These are phyloP conservation scores for Fusarium sp. DNA, from an alignment of 2,329 filamentous ascomycete species.

Conservation along the genomic window DNA sequence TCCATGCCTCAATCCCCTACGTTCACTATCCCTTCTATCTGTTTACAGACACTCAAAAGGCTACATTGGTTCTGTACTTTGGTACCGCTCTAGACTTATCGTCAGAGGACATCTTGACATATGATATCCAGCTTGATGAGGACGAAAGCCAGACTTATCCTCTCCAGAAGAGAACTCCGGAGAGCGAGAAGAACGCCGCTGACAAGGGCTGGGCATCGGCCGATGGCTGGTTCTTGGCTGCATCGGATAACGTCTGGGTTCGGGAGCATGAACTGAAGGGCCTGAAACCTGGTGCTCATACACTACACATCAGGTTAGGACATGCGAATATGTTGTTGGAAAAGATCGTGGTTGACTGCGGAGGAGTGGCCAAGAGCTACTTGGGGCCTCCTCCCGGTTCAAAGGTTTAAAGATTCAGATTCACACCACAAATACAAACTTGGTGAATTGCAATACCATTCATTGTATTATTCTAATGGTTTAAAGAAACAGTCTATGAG, in stretches of 20 bases:
- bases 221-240: slow-evolving; percentile 36
- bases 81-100: slow-evolving; percentile 27
- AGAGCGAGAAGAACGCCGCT: slow-evolving; percentile 28
- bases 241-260: slow-evolving; percentile 29
- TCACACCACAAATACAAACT: fast-evolving
- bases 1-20: not conserved
- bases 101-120: slow-evolving; percentile 8
- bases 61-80: slow-evolving; percentile 15
- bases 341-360: slow-evolving; percentile 32
- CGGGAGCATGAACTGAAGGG: not conserved
- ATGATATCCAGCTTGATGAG: slow-evolving; percentile 18
- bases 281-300: not conserved
- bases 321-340: slow-evolving; percentile 37
- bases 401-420: not conserved
- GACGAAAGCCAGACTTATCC: not conserved
- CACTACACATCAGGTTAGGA: not conserved
- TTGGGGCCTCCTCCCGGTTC: slow-evolving; percentile 21
- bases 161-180: slow-evolving; percentile 11
- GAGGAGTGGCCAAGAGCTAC: slow-evolving; percentile 24
- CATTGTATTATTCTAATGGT: not conserved
- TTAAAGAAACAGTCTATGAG: not conserved
- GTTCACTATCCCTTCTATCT: slow-evolving; percentile 25
- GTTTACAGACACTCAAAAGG: not conserved
- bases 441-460: not conserved
- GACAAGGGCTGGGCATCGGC: slow-evolving; percentile 32